These are phyloP conservation scores for Paramecium sexaurelia DNA, from an alignment of 73 alveolate genomes.

Conservation along the genomic window DNA sequence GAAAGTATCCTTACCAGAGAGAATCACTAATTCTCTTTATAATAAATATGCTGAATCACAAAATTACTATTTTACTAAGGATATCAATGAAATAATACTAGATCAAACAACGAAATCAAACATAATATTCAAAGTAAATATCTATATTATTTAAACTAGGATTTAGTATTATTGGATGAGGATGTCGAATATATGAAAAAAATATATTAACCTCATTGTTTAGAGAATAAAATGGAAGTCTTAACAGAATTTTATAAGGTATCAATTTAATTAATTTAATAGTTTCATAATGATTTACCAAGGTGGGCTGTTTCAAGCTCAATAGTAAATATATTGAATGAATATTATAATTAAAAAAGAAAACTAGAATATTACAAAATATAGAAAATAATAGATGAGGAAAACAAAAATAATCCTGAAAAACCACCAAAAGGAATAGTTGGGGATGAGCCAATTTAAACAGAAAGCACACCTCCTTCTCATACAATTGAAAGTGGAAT, in stretches of 20 bases:
- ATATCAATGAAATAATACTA: conserved; percentile 60
- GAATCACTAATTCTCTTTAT: conserved; percentile 55
- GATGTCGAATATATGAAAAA: conserved; percentile 63
- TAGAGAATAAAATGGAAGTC: conserved; percentile 36
- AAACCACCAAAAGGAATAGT: conserved; percentile 70
- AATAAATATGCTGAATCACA: conserved; percentile 65
- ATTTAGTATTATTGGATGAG: conserved; percentile 34
- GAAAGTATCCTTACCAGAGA: conserved; percentile 55
- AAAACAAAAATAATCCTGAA: conserved; percentile 59
- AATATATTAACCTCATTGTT: not conserved
- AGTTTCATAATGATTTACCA: conserved; percentile 67
- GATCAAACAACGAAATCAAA: conserved; percentile 57
- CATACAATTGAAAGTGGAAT: conserved; percentile 30
- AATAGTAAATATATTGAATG: conserved; percentile 56
- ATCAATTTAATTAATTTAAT: not conserved
- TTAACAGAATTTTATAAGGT: conserved; percentile 67
- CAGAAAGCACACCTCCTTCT: conserved; percentile 13
- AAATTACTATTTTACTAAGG: conserved; percentile 67
- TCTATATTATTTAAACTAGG: not conserved
- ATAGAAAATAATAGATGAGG: conserved; percentile 55
- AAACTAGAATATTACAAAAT: conserved; percentile 57
- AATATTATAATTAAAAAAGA: conserved; percentile 56
- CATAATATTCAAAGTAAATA: conserved; percentile 38
- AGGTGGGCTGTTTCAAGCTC: conserved; percentile 54
- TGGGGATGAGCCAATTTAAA: conserved; percentile 30